Percentiles rank a stretch among this genome's conserved stretches.
Evolutionary conservation across 768 basidiomycete genomes (phyloP).

Genomic region (Gyrodon lividus): DNA sequence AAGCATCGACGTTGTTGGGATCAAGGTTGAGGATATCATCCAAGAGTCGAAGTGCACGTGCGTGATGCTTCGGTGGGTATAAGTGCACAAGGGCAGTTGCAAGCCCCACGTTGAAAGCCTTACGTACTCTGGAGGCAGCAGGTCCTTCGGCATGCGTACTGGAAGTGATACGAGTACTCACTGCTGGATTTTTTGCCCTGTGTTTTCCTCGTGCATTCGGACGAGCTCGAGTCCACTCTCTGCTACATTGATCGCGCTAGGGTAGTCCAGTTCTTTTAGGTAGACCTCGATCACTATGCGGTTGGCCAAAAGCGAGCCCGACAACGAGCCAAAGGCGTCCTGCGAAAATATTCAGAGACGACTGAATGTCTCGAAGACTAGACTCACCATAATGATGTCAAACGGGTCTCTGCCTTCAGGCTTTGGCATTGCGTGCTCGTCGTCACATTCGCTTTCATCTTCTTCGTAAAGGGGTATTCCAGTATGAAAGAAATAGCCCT

Average conservation of each 20-base stretch:
- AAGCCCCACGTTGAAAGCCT: conserved; percentile 68
- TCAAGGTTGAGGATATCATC: conserved; percentile 66
- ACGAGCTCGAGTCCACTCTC: conserved; percentile 68
- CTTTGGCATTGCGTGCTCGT: conserved; percentile 6
- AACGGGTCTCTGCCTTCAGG: conserved; percentile 51
- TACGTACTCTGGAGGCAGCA: conserved; percentile 48
- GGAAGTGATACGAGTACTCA: conserved; percentile 27
- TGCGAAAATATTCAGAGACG: conserved; percentile 28
- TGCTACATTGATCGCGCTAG: conserved; percentile 65
- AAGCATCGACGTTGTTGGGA: conserved; percentile 58
- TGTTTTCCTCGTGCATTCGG: conserved; percentile 50
- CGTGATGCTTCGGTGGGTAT: conserved; percentile 88
- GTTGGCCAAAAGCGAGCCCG: conserved; percentile 63
- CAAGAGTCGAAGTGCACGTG: conserved; percentile 70
- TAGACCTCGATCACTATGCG: conserved; percentile 68
- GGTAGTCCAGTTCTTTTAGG: conserved; percentile 66
- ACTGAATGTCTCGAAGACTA: not conserved
- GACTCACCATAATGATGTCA: conserved; percentile 59
- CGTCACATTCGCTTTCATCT: conserved; percentile 25
- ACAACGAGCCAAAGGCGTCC: conserved; percentile 52
- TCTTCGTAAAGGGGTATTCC: conserved; percentile 45
- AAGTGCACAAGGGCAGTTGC: conserved; percentile 80
- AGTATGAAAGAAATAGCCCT: conserved; percentile 67
- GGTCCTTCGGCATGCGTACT: not conserved
- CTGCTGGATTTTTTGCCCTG: conserved; percentile 53